Conservation (phyloP, 345 rosid genomes). For the Euphorbia tirucalli region DNA sequence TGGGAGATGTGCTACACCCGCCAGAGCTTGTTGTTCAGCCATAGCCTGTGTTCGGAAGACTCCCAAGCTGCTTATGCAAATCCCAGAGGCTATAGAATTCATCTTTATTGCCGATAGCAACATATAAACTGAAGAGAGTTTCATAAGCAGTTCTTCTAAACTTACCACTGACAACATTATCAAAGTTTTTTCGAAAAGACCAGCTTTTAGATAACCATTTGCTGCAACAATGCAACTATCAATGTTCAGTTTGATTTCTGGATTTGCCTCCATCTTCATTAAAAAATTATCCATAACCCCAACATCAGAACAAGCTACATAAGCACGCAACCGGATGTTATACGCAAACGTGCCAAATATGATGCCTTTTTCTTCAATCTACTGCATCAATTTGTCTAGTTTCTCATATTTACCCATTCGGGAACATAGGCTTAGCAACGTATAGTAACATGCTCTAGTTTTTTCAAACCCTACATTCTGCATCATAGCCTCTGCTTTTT, state of each 20-base stretch:
- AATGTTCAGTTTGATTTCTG: constrained; percentile 37
- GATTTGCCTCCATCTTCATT: constrained; percentile 20
- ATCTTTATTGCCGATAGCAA: constrained; percentile 43
- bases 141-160: constrained; percentile 34
- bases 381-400: constrained; percentile 41
- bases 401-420: constrained; percentile 32
- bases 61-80: constrained; percentile 38
- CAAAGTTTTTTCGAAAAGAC: constrained; percentile 38
- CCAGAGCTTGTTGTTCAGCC: no score
- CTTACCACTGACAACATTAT: constrained; percentile 30
- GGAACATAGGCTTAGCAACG: constrained; percentile 53
- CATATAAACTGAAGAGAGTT: constrained; percentile 43
- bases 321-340: constrained; percentile 41
- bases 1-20: no score
- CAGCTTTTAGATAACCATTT: constrained; percentile 46
- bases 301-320: constrained; percentile 35
- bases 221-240: constrained; percentile 42
- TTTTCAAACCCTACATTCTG: constrained; percentile 29
- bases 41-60: constrained; percentile 42
- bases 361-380: constrained; percentile 52
- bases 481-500: constrained; percentile 45
- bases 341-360: constrained; percentile 34
- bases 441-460: constrained; percentile 40
- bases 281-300: constrained; percentile 51
- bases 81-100: constrained; percentile 57